A percentile compares a stretch with the other conserved stretches of the same genome.
These are phyloP conservation scores for Hypoxylon sp. DNA, from an alignment of 2,329 filamentous ascomycete genomes.

Conservation along the genomic window DNA sequence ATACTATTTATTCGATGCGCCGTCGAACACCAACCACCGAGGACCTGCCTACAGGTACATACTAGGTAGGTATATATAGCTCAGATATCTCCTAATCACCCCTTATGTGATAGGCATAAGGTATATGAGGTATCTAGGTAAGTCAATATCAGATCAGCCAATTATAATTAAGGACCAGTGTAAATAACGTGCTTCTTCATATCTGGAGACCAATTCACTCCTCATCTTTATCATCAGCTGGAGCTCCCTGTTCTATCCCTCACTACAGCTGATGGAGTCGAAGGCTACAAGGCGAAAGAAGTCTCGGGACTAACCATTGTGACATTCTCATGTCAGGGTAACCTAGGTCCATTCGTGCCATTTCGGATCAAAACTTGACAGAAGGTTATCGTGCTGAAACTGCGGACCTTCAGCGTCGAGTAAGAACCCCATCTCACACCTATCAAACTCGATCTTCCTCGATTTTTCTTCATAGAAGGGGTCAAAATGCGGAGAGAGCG, in stretches of 20 bases:
- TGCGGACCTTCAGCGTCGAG: conserved; percentile 63
- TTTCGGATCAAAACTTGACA: conserved; percentile 22
- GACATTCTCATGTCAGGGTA: not conserved
- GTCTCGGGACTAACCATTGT: not conserved
- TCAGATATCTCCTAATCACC: too few relatives aligned
- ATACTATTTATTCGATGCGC: too few relatives aligned
- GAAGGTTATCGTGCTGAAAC: conserved; percentile 19
- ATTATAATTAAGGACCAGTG: not conserved
- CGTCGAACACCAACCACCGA: too few relatives aligned
- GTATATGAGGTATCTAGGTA: too few relatives aligned
- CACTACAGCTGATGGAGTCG: not conserved
- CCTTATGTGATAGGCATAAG: too few relatives aligned
- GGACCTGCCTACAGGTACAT: too few relatives aligned
- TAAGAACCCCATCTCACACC: conserved; percentile 65
- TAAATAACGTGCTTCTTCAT: too few relatives aligned
- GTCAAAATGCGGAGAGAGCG: conserved; percentile 59
- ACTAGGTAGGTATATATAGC: too few relatives aligned
- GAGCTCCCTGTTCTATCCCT: too few relatives aligned
- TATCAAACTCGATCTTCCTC: conserved; percentile 60
- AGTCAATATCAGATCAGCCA: too few relatives aligned
- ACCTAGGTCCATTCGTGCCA: conserved; percentile 48
- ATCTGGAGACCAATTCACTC: too few relatives aligned
- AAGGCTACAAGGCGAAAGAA: not conserved
- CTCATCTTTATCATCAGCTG: too few relatives aligned
- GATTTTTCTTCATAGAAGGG: conserved; percentile 57